Evolutionary conservation across 2,329 filamentous ascomycete genomes (phyloP).

Genomic region (Huntiella omanensis): DNA sequence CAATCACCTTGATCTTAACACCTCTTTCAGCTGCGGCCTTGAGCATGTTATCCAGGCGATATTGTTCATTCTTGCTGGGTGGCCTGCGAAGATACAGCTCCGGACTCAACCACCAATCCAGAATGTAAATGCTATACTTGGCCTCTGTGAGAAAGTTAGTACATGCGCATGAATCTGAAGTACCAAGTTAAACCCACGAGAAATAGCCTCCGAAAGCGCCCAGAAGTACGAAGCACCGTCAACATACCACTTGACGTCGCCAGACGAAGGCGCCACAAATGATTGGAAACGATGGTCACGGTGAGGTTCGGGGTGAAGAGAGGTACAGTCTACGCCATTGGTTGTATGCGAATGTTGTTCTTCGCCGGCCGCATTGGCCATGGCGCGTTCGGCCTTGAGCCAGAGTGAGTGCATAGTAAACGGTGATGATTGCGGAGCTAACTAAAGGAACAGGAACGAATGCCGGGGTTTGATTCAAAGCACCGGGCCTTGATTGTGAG

Average conservation of each 20-base stretch:
- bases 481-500: too few relatives aligned
- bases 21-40: constrained; percentile 66
- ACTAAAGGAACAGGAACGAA: too few relatives aligned
- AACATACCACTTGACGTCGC: constrained; percentile 74
- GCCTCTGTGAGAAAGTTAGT: constrained; percentile 30
- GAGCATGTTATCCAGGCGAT: constrained; percentile 68
- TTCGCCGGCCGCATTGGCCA: constrained; percentile 16
- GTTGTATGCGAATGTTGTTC: constrained; percentile 29
- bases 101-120: constrained; percentile 82
- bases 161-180: background rate
- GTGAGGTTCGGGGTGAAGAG: constrained; percentile 24
- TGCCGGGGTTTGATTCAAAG: too few relatives aligned
- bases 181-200: constrained; percentile 25
- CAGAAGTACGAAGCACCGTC: constrained; percentile 73
- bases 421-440: background rate
- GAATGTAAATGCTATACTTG: constrained; percentile 60
- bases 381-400: constrained; percentile 23
- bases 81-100: constrained; percentile 76
- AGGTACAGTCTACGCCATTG: constrained; percentile 21
- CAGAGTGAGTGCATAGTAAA: constrained; percentile 19
- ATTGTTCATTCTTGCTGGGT: constrained; percentile 62
- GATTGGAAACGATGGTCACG: constrained; percentile 37
- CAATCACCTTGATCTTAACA: constrained; percentile 67
- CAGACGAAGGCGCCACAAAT: constrained; percentile 55
- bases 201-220: constrained; percentile 62